Evolutionary conservation across 768 basidiomycete genomes (phyloP).

Genomic region (Agaricus blazei): DNA sequence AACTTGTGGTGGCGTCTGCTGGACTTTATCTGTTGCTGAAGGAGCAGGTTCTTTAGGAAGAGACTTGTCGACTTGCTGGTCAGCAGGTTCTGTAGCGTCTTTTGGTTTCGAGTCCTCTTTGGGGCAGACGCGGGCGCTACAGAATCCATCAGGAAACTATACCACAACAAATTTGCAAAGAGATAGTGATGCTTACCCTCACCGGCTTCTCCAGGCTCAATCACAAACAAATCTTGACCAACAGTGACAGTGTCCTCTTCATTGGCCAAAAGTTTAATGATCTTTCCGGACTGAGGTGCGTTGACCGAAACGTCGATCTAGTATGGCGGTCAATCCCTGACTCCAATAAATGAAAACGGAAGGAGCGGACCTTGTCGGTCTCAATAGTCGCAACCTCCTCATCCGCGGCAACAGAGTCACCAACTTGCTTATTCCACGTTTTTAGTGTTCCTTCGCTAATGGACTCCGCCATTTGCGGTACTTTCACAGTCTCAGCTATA

Average conservation of each 20-base stretch:
- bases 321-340: neutral
- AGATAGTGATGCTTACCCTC: conserved; percentile 31
- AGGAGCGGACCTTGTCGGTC: conserved; percentile 82
- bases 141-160: neutral
- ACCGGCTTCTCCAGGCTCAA: conserved; percentile 75
- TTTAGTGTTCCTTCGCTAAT: conserved; percentile 97
- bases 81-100: conserved; percentile 40
- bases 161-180: neutral
- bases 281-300: conserved; percentile 82
- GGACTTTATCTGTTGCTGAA: conserved; percentile 25
- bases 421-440: conserved; percentile 89
- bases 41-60: conserved; percentile 40
- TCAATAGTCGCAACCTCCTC: conserved; percentile 98
- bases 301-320: conserved; percentile 98
- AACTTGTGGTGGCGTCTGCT: conserved; percentile 17
- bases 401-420: conserved; percentile 85
- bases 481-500: conserved; percentile 83
- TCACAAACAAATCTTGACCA: conserved; percentile 89
- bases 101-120: conserved; percentile 24
- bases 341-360: conserved; percentile 13
- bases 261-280: conserved; percentile 77
- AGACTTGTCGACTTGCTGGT: conserved; percentile 44
- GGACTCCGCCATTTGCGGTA: conserved; percentile 97
- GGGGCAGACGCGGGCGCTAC: conserved; percentile 24
- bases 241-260: conserved; percentile 95